Base-by-base conservation (phyloP, 495 filamentous ascomycete genomes). In the Daldinia bambusicola region DNA sequence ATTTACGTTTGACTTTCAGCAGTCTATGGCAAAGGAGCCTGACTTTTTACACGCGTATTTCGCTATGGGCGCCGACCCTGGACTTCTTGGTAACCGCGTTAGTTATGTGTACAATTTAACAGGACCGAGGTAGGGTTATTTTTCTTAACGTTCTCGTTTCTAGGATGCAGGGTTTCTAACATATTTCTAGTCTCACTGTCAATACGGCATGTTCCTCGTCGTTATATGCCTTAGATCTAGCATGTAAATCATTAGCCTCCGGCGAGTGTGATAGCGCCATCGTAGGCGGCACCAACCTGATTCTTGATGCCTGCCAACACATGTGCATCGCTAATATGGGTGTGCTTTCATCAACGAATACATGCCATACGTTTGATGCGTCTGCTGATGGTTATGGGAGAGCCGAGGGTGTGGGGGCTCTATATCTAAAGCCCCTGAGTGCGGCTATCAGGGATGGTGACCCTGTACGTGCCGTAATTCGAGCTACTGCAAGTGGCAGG, bases 331-430 rank as follows among this genome's bases (percentile, higher is more conserved):
- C 76, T n/a, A 82, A 82, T 43, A 61, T 81, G 6, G 80, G 83
- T n/a, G 79, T 84, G 43, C 66, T 85, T 22, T 84, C 80, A 2
- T 76, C 76, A 3, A 81, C 78, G 14, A 80, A 80, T 6, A 78
- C 74, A 10, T 87, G 83, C 73, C 75, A 79, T 52, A 79, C 80
- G 2, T 83, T 81, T 52, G 88, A 90, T 65, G 78, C 79, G 0
- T 62, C 69, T 0, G 91, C 89, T 0, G 81, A 90, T 72, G 91
- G 91, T 0, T 93, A 90, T 73, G 91, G 48, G 0, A 86, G 91
- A 31, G 84, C 89, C 13, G 87, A 86, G 22, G 83, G 90, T 1
- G 87, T 78, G 0, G 84, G 78, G 4, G 83, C 83, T 0, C 36
- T 92, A 0, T 79, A 85, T 8, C 61, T 93, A 72, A 76, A 76